phyloP scores from a whole-genome alignment of 345 rosid species.

The Carallia pectinifolia region DNA sequence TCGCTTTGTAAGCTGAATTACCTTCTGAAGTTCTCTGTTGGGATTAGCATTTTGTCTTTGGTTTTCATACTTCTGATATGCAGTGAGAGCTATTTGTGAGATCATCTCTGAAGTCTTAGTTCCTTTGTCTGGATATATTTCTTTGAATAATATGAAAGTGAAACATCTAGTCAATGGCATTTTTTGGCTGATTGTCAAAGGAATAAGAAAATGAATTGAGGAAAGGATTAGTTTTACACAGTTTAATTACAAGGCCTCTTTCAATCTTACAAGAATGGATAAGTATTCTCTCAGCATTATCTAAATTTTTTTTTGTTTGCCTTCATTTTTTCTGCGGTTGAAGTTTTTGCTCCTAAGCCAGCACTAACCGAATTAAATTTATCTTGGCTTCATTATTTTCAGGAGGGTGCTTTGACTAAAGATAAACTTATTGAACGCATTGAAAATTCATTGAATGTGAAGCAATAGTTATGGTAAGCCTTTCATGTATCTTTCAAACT shows the following conservation, averaged over 20 bases:
- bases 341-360: neutral
- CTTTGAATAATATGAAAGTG: neutral
- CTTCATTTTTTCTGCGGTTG: neutral
- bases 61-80: neutral
- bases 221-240: neutral
- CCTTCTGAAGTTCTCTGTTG: neutral
- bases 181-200: neutral
- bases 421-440: constrained; percentile 63
- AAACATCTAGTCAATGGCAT: neutral
- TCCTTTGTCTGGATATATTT: neutral
- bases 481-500: neutral
- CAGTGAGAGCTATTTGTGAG: neutral
- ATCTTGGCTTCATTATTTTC: constrained; percentile 8
- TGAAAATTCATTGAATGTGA: constrained; percentile 59
- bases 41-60: neutral
- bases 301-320: neutral
- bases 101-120: neutral
- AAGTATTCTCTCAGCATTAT: neutral
- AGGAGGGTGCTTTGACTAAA: constrained; percentile 85
- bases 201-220: neutral
- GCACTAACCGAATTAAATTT: neutral
- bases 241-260: neutral
- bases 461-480: constrained; percentile 47
- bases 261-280: neutral
- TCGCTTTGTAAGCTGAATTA: constrained; percentile 70